A percentile compares a stretch with the other conserved stretches of the same genome.
Evolutionary conservation across 2,329 filamentous ascomycete species (phyloP).

Genomic region (Pseudopithomyces maydicus): DNA sequence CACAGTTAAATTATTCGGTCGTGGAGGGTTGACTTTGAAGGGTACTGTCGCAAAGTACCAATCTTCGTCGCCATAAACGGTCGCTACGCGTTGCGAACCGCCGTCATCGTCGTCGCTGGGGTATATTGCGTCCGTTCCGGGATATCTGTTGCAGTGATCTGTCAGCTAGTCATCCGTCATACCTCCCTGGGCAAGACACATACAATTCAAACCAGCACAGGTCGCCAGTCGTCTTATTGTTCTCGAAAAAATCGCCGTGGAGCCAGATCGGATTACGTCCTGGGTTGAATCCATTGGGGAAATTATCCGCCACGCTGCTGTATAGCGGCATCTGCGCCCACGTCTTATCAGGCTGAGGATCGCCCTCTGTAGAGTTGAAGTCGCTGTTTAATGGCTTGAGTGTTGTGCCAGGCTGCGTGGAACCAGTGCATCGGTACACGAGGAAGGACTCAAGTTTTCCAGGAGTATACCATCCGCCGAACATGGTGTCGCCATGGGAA

Average conservation of each 20-base stretch:
- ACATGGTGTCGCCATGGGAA: conserved; percentile 1
- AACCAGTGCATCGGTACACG: conserved; percentile 1
- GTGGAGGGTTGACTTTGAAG: neutral
- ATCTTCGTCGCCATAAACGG: neutral
- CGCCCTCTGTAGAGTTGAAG: neutral
- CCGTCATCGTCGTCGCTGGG: neutral
- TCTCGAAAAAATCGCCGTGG: neutral
- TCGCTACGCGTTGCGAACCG: neutral
- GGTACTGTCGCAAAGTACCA: conserved; percentile 2
- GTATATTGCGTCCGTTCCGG: neutral
- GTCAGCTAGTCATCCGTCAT: neutral
- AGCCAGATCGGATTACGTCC: neutral
- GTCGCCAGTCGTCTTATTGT: conserved; percentile 1
- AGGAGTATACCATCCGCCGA: conserved; percentile 1
- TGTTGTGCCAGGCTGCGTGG: neutral
- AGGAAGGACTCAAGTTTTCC: neutral
- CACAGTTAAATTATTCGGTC: conserved; percentile 2
- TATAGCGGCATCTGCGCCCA: conserved; percentile 4
- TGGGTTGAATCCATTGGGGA: neutral
- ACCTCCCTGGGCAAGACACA: neutral
- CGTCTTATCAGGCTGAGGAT: neutral
- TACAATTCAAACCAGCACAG: conserved; percentile 4
- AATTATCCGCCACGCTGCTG: neutral
- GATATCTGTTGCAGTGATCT: neutral
- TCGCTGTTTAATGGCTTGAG: conserved; percentile 2